Evolutionary conservation across 2,329 filamentous ascomycete genomes (phyloP).

Genomic region (Botryotinia narcissicola): DNA sequence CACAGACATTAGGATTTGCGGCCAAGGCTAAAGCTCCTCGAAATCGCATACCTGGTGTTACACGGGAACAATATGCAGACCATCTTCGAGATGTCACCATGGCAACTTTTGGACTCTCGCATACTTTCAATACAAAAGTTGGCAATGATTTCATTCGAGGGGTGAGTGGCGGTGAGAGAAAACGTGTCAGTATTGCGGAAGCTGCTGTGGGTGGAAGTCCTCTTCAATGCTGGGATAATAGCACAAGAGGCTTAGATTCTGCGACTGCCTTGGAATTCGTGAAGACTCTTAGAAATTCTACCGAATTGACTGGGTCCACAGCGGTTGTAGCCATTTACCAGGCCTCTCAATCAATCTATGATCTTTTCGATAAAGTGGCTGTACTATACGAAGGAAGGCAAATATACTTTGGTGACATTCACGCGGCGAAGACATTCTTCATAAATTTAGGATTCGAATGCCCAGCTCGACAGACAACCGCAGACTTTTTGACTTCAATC

Average conservation of each 20-base stretch:
- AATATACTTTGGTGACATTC: slow-evolving; percentile 66
- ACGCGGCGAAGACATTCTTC: slow-evolving; percentile 67
- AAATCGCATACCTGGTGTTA: slow-evolving; percentile 61
- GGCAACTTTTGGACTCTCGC: slow-evolving; percentile 69
- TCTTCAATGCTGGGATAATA: slow-evolving; percentile 74
- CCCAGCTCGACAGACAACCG: slow-evolving; percentile 52
- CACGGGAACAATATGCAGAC: slow-evolving; percentile 54
- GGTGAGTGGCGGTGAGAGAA: slow-evolving; percentile 68
- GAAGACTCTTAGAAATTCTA: slow-evolving; percentile 60
- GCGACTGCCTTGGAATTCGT: slow-evolving; percentile 73
- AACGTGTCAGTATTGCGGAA: slow-evolving; percentile 80
- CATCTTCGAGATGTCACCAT: slow-evolving; percentile 56
- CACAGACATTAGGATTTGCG: slow-evolving; percentile 71
- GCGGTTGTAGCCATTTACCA: slow-evolving; percentile 71
- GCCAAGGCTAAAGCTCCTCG: slow-evolving; percentile 66
- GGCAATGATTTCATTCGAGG: slow-evolving; percentile 73
- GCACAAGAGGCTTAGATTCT: slow-evolving; percentile 69
- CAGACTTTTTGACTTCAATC: slow-evolving; percentile 76
- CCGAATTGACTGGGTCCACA: slow-evolving; percentile 61
- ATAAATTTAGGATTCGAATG: slow-evolving; percentile 69
- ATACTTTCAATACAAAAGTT: slow-evolving; percentile 70
- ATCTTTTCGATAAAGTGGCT: slow-evolving; percentile 64
- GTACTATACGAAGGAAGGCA: slow-evolving; percentile 67
- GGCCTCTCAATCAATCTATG: slow-evolving; percentile 64
- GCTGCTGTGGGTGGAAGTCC: slow-evolving; percentile 60